Conservation (phyloP, 1,284 basidiomycete species). For the Ustilago nuda region DNA sequence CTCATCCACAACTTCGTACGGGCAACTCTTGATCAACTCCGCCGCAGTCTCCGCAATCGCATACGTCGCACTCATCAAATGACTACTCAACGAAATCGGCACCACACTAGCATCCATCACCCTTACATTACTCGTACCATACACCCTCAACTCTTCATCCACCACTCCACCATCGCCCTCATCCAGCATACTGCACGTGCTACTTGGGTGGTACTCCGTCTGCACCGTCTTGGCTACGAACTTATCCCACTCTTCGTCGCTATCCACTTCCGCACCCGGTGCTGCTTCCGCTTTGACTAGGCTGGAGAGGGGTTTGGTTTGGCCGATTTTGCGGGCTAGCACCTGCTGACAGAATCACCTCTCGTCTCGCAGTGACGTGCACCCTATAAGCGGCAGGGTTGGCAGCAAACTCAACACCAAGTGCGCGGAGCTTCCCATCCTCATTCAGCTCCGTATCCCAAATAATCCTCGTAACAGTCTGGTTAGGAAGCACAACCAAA, state of each 20-base stretch:
- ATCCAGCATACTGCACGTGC: constrained; percentile 77
- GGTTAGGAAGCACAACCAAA: constrained; percentile 60
- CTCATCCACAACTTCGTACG: constrained; percentile 35
- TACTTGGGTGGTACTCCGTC: constrained; percentile 71
- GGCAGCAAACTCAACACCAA: constrained; percentile 56
- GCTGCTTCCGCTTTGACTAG: constrained; percentile 28
- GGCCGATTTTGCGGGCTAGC: constrained; percentile 57
- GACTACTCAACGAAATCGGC: constrained; percentile 70
- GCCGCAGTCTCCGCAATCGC: constrained; percentile 70
- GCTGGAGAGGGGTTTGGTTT: constrained; percentile 36
- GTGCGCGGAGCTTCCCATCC: constrained; percentile 42
- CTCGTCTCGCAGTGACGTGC: constrained; percentile 57
- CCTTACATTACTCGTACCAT: constrained; percentile 76
- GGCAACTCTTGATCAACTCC: constrained; percentile 54
- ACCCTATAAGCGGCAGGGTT: constrained; percentile 25
- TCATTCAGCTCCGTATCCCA: constrained; percentile 33
- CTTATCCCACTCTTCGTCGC: constrained; percentile 51
- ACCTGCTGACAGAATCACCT: constrained; percentile 64
- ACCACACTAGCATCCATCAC: constrained; percentile 70
- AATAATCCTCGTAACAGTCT: constrained; percentile 55
- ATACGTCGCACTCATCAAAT: constrained; percentile 72
- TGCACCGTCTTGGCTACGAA: constrained; percentile 38
- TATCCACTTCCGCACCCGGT: constrained; percentile 39
- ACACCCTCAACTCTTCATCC: constrained; percentile 75
- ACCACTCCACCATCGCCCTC: constrained; percentile 76